phyloP scores from a whole-genome alignment of 1,139 yeast species.

The Fermentozyma sake region DNA sequence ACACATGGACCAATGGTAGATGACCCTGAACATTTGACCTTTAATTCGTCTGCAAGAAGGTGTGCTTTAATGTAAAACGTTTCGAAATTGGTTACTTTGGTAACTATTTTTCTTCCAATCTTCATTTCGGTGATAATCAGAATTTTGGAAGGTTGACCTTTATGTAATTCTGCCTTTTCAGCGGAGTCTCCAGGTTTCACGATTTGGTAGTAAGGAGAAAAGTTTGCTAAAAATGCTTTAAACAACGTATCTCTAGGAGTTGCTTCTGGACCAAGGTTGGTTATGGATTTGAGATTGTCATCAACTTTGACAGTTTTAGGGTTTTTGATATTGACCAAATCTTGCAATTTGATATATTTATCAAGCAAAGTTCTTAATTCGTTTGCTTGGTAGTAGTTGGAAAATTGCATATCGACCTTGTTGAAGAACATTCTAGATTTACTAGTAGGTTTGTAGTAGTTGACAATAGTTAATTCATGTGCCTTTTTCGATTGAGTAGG shows the following conservation, averaged over 20 bases:
- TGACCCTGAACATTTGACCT: slow-evolving; percentile 84
- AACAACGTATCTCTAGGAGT: slow-evolving; percentile 51
- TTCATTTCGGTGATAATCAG: slow-evolving; percentile 68
- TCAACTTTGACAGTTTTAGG: slow-evolving; percentile 54
- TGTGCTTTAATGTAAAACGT: slow-evolving; percentile 62
- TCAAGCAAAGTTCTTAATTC: slow-evolving; percentile 53
- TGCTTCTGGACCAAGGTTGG: slow-evolving; percentile 18
- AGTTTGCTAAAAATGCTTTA: slow-evolving; percentile 45
- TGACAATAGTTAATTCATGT: slow-evolving; percentile 30
- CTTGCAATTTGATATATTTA: slow-evolving; percentile 49
- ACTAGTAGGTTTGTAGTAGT: slow-evolving; percentile 53
- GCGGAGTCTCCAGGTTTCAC: slow-evolving; percentile 39
- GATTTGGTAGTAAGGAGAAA: slow-evolving; percentile 57
- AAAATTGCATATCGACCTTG: slow-evolving; percentile 31
- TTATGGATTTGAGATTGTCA: slow-evolving; percentile 30
- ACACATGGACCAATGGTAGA: slow-evolving; percentile 61
- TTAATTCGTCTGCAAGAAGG: slow-evolving; percentile 61
- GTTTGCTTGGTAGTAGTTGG: slow-evolving; percentile 43
- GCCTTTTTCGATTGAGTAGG: slow-evolving; percentile 19
- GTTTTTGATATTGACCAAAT: slow-evolving; percentile 43
- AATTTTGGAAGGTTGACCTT: slow-evolving; percentile 68
- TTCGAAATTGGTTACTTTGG: slow-evolving; percentile 69
- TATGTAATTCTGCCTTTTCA: slow-evolving; percentile 32
- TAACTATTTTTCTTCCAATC: slow-evolving; percentile 77
- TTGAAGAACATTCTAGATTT: slow-evolving; percentile 48